These are phyloP conservation scores for Zygotorulaspora sp. DNA, from an alignment of 805 yeast species.

Conservation along the genomic window DNA sequence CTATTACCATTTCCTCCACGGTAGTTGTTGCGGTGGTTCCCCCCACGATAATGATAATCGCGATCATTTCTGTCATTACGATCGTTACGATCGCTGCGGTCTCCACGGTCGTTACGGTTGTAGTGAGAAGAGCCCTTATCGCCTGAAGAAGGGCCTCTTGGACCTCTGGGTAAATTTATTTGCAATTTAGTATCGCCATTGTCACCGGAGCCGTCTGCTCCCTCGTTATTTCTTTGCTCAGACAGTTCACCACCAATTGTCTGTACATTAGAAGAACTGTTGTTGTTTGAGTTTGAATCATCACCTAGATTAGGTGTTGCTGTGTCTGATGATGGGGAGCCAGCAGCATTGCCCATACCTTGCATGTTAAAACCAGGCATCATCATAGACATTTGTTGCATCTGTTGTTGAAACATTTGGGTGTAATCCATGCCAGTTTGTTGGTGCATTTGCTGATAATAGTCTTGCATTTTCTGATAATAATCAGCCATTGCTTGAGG, in stretches of 20 bases:
- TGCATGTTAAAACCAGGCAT: constrained; percentile 29
- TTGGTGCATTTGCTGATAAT: constrained; percentile 36
- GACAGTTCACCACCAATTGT: constrained; percentile 29
- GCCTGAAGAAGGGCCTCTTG: constrained; percentile 37
- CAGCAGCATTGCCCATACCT: constrained; percentile 16
- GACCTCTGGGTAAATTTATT: constrained; percentile 49
- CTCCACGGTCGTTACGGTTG: constrained; percentile 32
- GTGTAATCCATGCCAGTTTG: constrained; percentile 35
- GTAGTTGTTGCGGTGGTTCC: constrained; percentile 15
- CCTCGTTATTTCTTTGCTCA: constrained; percentile 7
- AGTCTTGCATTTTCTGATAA: constrained; percentile 57
- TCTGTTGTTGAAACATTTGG: constrained; percentile 35
- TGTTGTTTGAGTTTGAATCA: constrained; percentile 17
- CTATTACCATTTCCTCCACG: constrained; percentile 16
- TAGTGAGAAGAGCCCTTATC: constrained; percentile 10
- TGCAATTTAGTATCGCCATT: constrained; percentile 30
- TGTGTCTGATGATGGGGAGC: constrained; percentile 19
- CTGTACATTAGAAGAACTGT: constrained; percentile 26
- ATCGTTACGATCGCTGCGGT: constrained; percentile 20
- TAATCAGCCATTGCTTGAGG: constrained; percentile 62
- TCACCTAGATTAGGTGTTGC: constrained; percentile 22
- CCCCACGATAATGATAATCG: constrained; percentile 20
- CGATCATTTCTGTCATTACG: constrained; percentile 17
- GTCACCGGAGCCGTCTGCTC: constrained; percentile 20
- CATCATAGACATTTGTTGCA: constrained; percentile 37